Conservation (phyloP, 2,329 filamentous ascomycete genomes). For the Nemania diffusa region DNA sequence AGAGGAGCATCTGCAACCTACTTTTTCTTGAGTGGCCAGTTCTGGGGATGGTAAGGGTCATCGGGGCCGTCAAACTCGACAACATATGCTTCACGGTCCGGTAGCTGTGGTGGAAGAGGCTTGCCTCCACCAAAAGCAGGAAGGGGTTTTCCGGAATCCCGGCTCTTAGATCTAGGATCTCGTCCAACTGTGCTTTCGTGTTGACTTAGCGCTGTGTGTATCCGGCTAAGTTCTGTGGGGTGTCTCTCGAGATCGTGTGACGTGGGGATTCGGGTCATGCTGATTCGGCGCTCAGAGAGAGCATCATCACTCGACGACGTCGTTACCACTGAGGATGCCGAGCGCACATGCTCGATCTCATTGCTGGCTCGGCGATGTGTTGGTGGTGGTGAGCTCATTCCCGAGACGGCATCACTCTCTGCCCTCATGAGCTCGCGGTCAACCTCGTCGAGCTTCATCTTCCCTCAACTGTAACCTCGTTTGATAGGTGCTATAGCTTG, state of each 20-base stretch:
- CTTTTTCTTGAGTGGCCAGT: slow-evolving; percentile 86
- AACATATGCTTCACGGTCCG: slow-evolving; percentile 79
- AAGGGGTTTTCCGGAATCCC: slow-evolving; percentile 67
- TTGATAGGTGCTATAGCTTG: not conserved
- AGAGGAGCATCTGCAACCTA: slow-evolving; percentile 52
- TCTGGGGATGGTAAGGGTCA: slow-evolving; percentile 87
- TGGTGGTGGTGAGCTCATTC: slow-evolving; percentile 25
- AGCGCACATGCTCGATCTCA: slow-evolving; percentile 70
- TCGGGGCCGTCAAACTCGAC: slow-evolving; percentile 86
- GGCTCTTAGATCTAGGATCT: slow-evolving; percentile 55
- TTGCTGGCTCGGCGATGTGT: slow-evolving; percentile 55
- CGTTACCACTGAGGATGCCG: slow-evolving; percentile 62
- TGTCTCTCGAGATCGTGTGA: slow-evolving; percentile 75
- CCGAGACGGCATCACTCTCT: slow-evolving; percentile 53
- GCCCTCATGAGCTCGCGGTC: slow-evolving; percentile 65
- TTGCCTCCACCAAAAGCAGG: slow-evolving; percentile 80
- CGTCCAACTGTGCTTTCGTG: slow-evolving; percentile 78
- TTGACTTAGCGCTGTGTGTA: slow-evolving; percentile 76
- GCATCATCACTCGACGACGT: slow-evolving; percentile 57
- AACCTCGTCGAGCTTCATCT: slow-evolving; percentile 58
- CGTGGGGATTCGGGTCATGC: slow-evolving; percentile 71
- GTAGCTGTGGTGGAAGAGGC: slow-evolving; percentile 75
- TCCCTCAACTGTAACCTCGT: not conserved
- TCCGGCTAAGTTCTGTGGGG: slow-evolving; percentile 75
- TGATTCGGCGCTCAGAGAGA: slow-evolving; percentile 53